A percentile compares a stretch with the other conserved stretches of the same genome.
These are phyloP conservation scores for Lagerstroemia speciosa DNA, from an alignment of 345 rosid genomes.

Conservation along the genomic window DNA sequence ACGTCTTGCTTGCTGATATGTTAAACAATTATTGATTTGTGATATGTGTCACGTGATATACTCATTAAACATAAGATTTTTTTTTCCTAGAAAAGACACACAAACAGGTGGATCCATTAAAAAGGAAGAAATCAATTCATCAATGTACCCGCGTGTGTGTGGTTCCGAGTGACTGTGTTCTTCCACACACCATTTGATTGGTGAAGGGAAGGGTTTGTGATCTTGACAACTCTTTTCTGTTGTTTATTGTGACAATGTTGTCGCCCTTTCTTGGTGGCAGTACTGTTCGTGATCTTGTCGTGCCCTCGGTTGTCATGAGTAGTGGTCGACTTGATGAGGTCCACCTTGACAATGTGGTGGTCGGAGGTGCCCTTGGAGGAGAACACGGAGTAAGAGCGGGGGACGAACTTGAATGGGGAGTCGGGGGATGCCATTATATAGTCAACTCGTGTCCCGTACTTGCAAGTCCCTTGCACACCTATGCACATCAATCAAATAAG, in stretches of 20 bases:
- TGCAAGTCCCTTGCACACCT: constrained; percentile 98
- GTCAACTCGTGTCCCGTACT: constrained; percentile 89
- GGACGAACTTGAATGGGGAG: constrained; percentile 64
- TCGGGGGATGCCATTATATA: constrained; percentile 74
- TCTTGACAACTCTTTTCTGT: constrained; percentile 39
- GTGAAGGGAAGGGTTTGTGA: constrained; percentile 24
- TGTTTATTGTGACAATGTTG: constrained; percentile 6
- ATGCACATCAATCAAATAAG: constrained; percentile 4
- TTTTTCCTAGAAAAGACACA: no score
- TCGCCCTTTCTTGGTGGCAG: constrained; percentile 12
- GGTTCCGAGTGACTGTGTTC: constrained; percentile 4
- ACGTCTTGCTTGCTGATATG: no score
- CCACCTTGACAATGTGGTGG: constrained; percentile 93
- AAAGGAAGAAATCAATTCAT: not conserved
- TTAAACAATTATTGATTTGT: no score
- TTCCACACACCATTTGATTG: constrained; percentile 56
- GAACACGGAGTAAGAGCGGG: constrained; percentile 76
- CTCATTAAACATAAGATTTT: no score
- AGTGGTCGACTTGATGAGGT: constrained; percentile 25
- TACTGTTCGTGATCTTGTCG: not conserved
- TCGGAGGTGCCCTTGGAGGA: constrained; percentile 97
- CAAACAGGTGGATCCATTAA: not conserved
- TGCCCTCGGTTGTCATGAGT: constrained; percentile 9
- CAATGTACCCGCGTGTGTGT: not conserved
- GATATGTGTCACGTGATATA: no score